Percentiles rank a stretch among this genome's conserved stretches.
Evolutionary conservation across 345 rosid genomes (phyloP).

Genomic region (Arabis alpina): DNA sequence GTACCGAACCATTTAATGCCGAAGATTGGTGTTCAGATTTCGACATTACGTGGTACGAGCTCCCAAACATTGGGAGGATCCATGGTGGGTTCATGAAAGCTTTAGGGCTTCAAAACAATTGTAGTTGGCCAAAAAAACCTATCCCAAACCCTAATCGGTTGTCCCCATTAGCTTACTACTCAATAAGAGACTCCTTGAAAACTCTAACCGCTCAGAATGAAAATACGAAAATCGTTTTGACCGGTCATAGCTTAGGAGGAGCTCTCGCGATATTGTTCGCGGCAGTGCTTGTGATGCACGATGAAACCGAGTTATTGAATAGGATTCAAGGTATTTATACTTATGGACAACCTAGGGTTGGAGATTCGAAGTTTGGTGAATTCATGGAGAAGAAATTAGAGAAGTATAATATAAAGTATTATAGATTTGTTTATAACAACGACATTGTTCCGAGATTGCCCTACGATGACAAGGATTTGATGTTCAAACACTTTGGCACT

Average conservation of each 20-base stretch:
- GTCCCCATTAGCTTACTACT: slow-evolving; percentile 60
- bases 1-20: slow-evolving; percentile 66
- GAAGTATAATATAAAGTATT: slow-evolving; percentile 46
- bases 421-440: slow-evolving; percentile 68
- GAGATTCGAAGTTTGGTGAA: slow-evolving; percentile 58
- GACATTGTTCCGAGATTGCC: slow-evolving; percentile 81
- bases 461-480: slow-evolving; percentile 56
- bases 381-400: slow-evolving; percentile 56
- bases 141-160: slow-evolving; percentile 23
- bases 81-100: slow-evolving; percentile 86
- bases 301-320: slow-evolving; percentile 55
- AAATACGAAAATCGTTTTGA: slow-evolving; percentile 48
- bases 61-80: slow-evolving; percentile 61
- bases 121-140: slow-evolving; percentile 61
- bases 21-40: slow-evolving; percentile 76
- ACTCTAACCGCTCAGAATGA: slow-evolving; percentile 42
- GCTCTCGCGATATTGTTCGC: slow-evolving; percentile 73
- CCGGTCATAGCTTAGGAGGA: slow-evolving; percentile 85
- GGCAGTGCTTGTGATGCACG: slow-evolving; percentile 55
- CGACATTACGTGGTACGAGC: slow-evolving; percentile 76
- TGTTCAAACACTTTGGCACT: slow-evolving; percentile 82
- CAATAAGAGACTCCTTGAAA: slow-evolving; percentile 55
- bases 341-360: slow-evolving; percentile 87
- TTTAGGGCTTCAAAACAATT: slow-evolving; percentile 63
- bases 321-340: slow-evolving; percentile 69